Evolutionary conservation across 768 basidiomycete genomes (phyloP).

Genomic region (Mycena olivaceomarginata): DNA sequence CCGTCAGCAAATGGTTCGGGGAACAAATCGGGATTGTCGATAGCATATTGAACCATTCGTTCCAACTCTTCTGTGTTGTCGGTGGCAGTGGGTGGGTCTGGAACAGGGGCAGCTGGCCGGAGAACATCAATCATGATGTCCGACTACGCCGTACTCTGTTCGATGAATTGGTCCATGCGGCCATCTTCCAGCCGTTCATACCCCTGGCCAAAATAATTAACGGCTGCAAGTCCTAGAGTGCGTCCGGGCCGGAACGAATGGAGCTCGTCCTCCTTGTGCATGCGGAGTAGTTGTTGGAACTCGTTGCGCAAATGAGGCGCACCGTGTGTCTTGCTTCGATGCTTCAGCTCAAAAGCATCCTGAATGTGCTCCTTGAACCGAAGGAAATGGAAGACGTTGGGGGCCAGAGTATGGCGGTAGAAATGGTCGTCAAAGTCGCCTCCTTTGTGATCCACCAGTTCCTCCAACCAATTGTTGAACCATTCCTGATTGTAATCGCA

Average conservation of each 20-base stretch:
- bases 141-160: constrained; percentile 26
- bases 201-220: constrained; percentile 29
- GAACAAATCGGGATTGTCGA: constrained; percentile 2
- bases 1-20: not conserved
- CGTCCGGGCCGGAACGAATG: constrained; percentile 32
- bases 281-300: constrained; percentile 31
- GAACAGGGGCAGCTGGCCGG: not conserved
- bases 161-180: constrained; percentile 18
- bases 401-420: constrained; percentile 34
- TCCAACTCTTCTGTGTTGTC: not conserved
- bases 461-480: constrained; percentile 44
- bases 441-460: constrained; percentile 33
- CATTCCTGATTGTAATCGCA: constrained; percentile 39
- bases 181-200: constrained; percentile 26
- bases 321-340: constrained; percentile 30
- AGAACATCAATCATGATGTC: constrained; percentile 30
- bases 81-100: not conserved
- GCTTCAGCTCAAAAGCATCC: constrained; percentile 30
- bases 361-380: constrained; percentile 38
- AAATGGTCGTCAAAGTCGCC: constrained; percentile 37
- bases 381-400: constrained; percentile 37
- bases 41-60: not conserved
- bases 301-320: constrained; percentile 34
- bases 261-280: constrained; percentile 36
- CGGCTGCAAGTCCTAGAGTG: constrained; percentile 19